Conservation (phyloP, 2,329 filamentous ascomycete genomes). For the Didymella glomerata region DNA sequence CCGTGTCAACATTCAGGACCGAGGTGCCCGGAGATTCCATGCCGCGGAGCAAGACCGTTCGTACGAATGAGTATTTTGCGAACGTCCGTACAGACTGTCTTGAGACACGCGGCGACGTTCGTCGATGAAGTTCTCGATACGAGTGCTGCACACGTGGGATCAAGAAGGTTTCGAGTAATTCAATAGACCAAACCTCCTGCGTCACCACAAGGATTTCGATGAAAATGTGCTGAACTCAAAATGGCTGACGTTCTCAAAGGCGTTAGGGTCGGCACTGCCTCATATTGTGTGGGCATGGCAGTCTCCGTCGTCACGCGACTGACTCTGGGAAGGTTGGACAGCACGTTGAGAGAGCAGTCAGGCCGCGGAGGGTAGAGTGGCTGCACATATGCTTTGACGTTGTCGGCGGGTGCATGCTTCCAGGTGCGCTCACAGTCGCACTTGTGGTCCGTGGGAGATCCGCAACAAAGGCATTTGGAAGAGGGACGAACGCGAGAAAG, state of each 20-base stretch:
- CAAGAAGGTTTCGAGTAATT: constrained; percentile 6
- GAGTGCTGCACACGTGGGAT: constrained; percentile 7
- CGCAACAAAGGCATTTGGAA: neutral
- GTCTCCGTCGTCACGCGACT: neutral
- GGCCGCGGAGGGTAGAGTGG: neutral
- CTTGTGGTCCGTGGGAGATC: neutral
- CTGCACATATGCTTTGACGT: neutral
- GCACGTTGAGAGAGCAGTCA: neutral
- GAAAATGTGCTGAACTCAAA: constrained; percentile 2
- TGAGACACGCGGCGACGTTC: neutral
- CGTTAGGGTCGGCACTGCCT: constrained; percentile 3
- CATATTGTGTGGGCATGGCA: neutral
- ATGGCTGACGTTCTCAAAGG: neutral
- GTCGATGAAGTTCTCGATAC: constrained; percentile 12
- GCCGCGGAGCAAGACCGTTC: constrained; percentile 12
- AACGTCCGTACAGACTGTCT: neutral
- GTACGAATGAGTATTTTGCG: neutral
- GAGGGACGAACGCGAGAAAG: neutral
- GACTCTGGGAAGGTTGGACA: neutral
- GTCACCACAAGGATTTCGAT: neutral
- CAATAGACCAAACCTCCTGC: constrained; percentile 1
- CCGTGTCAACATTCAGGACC: constrained; percentile 22
- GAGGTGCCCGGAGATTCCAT: constrained; percentile 24
- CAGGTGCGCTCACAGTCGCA: neutral
- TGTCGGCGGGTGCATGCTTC: neutral